Evolutionary conservation across 495 filamentous ascomycete genomes (phyloP).

Genomic region (Entonaema liquescens): DNA sequence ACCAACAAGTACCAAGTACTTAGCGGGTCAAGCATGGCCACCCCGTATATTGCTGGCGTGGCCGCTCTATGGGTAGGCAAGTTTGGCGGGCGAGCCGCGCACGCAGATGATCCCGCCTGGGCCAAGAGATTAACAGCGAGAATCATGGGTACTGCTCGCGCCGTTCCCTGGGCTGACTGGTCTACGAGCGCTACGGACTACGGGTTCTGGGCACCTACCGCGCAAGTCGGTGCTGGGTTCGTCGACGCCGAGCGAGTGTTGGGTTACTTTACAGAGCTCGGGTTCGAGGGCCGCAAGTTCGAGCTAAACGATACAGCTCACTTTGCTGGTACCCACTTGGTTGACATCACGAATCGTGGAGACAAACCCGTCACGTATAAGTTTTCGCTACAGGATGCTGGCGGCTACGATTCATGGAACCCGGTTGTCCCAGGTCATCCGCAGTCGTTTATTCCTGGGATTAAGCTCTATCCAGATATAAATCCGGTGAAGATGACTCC

Average conservation of each 20-base stretch:
- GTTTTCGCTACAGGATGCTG: neutral
- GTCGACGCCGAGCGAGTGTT: constrained; percentile 66
- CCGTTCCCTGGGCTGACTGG: constrained; percentile 55
- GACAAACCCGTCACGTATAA: neutral
- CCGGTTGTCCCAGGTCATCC: neutral
- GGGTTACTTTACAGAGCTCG: constrained; percentile 68
- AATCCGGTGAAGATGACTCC: neutral
- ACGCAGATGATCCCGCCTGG: constrained; percentile 25
- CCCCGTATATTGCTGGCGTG: constrained; percentile 59
- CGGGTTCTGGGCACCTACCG: constrained; percentile 21
- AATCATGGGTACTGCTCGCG: constrained; percentile 47
- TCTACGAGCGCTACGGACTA: constrained; percentile 45
- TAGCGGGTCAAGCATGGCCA: constrained; percentile 62
- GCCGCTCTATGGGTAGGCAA: constrained; percentile 52
- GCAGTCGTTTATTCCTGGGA: neutral
- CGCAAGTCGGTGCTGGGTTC: constrained; percentile 57
- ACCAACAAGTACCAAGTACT: constrained; percentile 51
- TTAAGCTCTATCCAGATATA: neutral
- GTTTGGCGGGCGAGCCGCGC: constrained; percentile 37
- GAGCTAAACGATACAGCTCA: constrained; percentile 56
- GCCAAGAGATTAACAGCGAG: constrained; percentile 40
- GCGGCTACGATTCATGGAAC: neutral
- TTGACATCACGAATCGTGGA: neutral
- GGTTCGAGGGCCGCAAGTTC: constrained; percentile 71
- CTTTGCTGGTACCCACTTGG: constrained; percentile 24